Percentiles rank a stretch among this genome's conserved stretches.
These are phyloP conservation scores for Inosperma sp. DNA, from an alignment of 768 basidiomycete genomes.

Conservation along the genomic window DNA sequence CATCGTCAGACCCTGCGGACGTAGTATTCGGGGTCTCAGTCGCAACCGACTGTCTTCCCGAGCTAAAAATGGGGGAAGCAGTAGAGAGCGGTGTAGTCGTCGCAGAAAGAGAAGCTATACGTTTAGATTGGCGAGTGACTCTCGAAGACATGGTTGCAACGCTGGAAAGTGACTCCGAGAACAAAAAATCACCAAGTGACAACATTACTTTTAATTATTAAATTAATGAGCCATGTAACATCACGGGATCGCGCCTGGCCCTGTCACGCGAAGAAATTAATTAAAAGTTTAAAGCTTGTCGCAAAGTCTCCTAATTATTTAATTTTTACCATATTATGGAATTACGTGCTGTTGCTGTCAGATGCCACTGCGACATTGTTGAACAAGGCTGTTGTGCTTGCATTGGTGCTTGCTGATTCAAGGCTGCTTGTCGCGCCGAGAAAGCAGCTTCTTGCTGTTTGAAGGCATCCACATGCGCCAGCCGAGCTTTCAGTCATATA, in stretches of 20 bases:
- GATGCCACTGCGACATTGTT: too few relatives aligned
- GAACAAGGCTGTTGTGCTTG: too few relatives aligned
- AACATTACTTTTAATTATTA: too few relatives aligned
- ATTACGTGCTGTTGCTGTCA: too few relatives aligned
- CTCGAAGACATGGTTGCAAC: conserved; percentile 26
- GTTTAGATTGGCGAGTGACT: conserved; percentile 32
- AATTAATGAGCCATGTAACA: conserved; percentile 29
- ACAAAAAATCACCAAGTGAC: too few relatives aligned
- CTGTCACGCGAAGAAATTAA: background rate
- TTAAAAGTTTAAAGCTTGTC: background rate
- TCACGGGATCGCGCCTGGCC: conserved; percentile 30
- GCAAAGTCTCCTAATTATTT: background rate
- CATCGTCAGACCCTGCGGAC: conserved; percentile 50
- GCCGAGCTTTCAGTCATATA: conserved; percentile 13
- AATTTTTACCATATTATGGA: background rate
- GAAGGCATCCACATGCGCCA: conserved; percentile 17
- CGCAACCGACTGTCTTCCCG: conserved; percentile 36
- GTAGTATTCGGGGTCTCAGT: conserved; percentile 36
- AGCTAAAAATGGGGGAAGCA: conserved; percentile 50
- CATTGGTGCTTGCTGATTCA: conserved; percentile 15
- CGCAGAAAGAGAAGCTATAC: conserved; percentile 26
- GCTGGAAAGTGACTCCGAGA: conserved; percentile 8
- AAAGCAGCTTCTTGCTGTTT: conserved; percentile 9
- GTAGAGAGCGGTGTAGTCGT: conserved; percentile 39
- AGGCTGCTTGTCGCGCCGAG: conserved; percentile 6